These are phyloP conservation scores for Starmerella asiatica DNA, from an alignment of 805 yeast species.

Conservation along the genomic window DNA sequence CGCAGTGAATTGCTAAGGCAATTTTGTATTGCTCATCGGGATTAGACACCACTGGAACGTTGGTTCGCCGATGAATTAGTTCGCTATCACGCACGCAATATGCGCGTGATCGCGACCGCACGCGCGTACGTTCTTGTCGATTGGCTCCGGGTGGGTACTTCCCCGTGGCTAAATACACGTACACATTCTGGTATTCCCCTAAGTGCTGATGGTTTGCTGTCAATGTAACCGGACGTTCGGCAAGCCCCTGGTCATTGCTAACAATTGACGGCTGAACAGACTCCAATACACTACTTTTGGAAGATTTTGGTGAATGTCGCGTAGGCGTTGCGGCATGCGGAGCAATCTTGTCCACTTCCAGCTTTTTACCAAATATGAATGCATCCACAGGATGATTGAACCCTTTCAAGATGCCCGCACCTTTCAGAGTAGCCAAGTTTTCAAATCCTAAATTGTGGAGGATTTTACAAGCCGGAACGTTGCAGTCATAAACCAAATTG, in stretches of 20 bases:
- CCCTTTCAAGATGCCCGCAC: conserved; percentile 82
- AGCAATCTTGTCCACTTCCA: conserved; percentile 35
- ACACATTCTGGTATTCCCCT: conserved; percentile 58
- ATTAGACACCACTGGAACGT: conserved; percentile 53
- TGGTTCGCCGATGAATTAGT: conserved; percentile 61
- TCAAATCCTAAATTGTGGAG: conserved; percentile 66
- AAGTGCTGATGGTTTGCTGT: neutral
- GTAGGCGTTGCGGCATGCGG: neutral
- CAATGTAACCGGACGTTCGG: neutral
- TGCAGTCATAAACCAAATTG: conserved; percentile 78
- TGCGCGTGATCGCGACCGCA: conserved; percentile 64
- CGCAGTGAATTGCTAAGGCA: conserved; percentile 51
- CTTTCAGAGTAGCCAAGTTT: conserved; percentile 63
- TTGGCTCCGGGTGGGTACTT: conserved; percentile 72
- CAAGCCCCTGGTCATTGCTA: neutral
- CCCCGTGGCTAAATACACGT: conserved; percentile 67
- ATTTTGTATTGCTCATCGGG: conserved; percentile 61
- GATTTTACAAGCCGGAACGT: conserved; percentile 65
- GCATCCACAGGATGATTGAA: conserved; percentile 79
- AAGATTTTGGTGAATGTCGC: neutral
- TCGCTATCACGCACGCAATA: conserved; percentile 61
- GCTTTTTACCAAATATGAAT: conserved; percentile 67
- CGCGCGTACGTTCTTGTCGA: conserved; percentile 75
- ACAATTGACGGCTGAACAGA: neutral
- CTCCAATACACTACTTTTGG: neutral